Percentiles rank a stretch among this genome's conserved stretches.
Conservation (phyloP, 1,284 basidiomycete genomes). For the Mycena sp. region DNA sequence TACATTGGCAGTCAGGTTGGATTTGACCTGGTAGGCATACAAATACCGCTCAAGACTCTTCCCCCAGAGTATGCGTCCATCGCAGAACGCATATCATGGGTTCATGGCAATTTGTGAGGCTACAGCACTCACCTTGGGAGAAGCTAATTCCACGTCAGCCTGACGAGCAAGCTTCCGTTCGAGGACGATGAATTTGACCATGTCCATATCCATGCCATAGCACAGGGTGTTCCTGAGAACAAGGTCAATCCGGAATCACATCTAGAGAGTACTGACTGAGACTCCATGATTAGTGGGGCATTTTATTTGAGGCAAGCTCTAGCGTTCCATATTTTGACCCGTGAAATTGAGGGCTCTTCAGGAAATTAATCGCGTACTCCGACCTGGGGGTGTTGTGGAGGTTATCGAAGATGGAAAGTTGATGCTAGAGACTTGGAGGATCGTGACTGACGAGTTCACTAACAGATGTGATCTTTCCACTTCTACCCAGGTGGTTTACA, state of each 20-base stretch:
- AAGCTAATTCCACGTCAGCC: slow-evolving; percentile 48
- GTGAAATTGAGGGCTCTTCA: slow-evolving; percentile 37
- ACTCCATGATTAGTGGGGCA: slow-evolving; percentile 62
- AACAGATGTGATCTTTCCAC: slow-evolving; percentile 70
- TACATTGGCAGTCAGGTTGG: slow-evolving; percentile 59
- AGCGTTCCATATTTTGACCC: background rate
- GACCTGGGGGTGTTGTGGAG: slow-evolving; percentile 75
- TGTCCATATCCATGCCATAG: slow-evolving; percentile 72
- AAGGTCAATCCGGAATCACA: slow-evolving; percentile 55
- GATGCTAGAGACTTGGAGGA: slow-evolving; percentile 37
- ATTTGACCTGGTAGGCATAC: slow-evolving; percentile 78
- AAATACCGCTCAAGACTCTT: slow-evolving; percentile 63
- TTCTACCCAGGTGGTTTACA: slow-evolving; percentile 73
- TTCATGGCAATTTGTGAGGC: slow-evolving; percentile 76
- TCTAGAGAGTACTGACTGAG: slow-evolving; percentile 15
- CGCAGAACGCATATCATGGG: slow-evolving; percentile 69
- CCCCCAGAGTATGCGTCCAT: slow-evolving; percentile 49
- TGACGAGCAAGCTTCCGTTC: slow-evolving; percentile 78
- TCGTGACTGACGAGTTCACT: background rate
- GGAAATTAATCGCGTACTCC: slow-evolving; percentile 76
- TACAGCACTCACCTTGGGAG: background rate
- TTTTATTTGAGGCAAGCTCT: slow-evolving; percentile 67
- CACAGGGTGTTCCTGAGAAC: slow-evolving; percentile 76
- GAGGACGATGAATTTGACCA: slow-evolving; percentile 83
- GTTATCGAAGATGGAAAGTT: slow-evolving; percentile 68